Conservation (phyloP, 371 early-diverging fungal genomes). For the Antonospora locustae region DNA sequence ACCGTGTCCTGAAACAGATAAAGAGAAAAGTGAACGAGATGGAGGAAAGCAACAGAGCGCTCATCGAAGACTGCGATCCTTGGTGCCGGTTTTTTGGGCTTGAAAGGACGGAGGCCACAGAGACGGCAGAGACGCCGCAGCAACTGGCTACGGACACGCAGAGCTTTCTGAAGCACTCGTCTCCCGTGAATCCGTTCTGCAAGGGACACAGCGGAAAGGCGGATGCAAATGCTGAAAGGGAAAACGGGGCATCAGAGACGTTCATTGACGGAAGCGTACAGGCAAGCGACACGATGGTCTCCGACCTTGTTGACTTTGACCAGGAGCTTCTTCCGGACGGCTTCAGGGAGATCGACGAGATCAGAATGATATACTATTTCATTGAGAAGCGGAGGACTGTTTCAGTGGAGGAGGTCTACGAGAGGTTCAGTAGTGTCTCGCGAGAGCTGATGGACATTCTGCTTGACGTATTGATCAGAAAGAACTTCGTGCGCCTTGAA, state of each 20-base stretch:
- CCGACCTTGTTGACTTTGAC: constrained; percentile 21
- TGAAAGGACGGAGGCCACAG: neutral
- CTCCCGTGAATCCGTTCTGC: constrained; percentile 40
- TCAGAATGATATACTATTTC: constrained; percentile 27
- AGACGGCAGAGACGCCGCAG: neutral
- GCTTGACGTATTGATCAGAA: constrained; percentile 32
- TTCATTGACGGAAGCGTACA: constrained; percentile 1
- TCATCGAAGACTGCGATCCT: constrained; percentile 18
- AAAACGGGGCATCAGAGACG: neutral
- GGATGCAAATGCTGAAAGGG: neutral
- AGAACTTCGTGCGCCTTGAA: constrained; percentile 32
- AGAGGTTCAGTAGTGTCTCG: constrained; percentile 7
- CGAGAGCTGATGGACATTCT: constrained; percentile 40
- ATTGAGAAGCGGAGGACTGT: constrained; percentile 5
- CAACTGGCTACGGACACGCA: constrained; percentile 6
- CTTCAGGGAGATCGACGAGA: constrained; percentile 29
- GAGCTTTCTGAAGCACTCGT: constrained; percentile 11
- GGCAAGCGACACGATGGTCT: constrained; percentile 7
- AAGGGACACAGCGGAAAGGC: neutral
- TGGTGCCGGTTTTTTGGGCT: constrained; percentile 29
- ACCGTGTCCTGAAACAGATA: constrained; percentile 36
- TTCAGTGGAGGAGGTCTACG: constrained; percentile 21
- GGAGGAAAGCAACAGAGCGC: constrained; percentile 6
- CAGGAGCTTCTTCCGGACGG: constrained; percentile 26
- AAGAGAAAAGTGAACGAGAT: constrained; percentile 18